phyloP scores from a whole-genome alignment of 495 filamentous ascomycete species.

The Xylaria scruposa region DNA sequence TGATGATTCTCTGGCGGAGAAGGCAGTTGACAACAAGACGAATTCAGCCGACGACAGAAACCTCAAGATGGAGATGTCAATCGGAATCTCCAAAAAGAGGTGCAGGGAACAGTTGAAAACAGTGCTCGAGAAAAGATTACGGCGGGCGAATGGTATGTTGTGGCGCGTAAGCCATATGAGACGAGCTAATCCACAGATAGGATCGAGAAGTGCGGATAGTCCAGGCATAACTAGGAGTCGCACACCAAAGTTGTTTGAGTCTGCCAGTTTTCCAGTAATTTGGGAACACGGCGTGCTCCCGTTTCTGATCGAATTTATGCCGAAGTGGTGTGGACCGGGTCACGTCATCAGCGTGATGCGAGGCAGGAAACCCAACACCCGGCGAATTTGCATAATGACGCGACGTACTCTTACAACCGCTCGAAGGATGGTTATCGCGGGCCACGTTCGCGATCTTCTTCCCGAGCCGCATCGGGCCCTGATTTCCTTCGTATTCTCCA shows the following conservation, averaged over 20 bases:
- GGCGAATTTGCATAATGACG: conserved; percentile 42
- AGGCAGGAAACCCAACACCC: conserved; percentile 33
- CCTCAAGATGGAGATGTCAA: conserved; percentile 36
- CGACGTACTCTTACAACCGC: conserved; percentile 30
- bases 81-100: conserved; percentile 38
- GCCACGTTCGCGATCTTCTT: conserved; percentile 39
- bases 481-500: conserved; percentile 36
- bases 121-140: conserved; percentile 35
- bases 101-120: conserved; percentile 37
- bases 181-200: conserved; percentile 11
- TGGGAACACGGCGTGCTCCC: conserved; percentile 44
- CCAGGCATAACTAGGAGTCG: conserved; percentile 24
- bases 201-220: conserved; percentile 32
- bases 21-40: conserved; percentile 2
- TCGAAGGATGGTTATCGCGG: conserved; percentile 37
- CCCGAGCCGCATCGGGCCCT: conserved; percentile 31
- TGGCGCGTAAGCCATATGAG: neutral
- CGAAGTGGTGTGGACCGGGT: conserved; percentile 43
- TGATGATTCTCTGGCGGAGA: neutral
- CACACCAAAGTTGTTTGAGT: conserved; percentile 33
- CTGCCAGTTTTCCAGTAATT: conserved; percentile 38
- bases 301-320: conserved; percentile 41
- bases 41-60: conserved; percentile 19
- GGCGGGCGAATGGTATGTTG: conserved; percentile 30
- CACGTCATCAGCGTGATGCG: conserved; percentile 43